Evolutionary conservation across 371 early-diverging fungal species (phyloP).

Genomic region (Rhizomucor pusillus): DNA sequence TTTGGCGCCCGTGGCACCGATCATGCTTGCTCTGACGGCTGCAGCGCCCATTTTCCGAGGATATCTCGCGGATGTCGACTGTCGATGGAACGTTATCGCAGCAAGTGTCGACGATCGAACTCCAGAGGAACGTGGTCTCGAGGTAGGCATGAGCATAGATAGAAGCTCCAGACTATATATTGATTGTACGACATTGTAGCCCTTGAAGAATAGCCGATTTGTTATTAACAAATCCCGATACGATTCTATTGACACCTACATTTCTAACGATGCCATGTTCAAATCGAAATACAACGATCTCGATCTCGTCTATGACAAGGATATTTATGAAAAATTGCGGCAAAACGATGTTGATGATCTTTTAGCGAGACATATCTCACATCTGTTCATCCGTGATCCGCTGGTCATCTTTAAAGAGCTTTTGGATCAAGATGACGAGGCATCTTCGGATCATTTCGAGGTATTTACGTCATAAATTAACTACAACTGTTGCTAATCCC

Average conservation of each 20-base stretch:
- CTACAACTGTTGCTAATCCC: too few species aligned
- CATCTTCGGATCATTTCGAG: conserved; percentile 94
- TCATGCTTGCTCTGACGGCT: conserved; percentile 95
- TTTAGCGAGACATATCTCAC: conserved; percentile 93
- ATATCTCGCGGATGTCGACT: conserved; percentile 94
- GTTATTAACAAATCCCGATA: conserved; percentile 97
- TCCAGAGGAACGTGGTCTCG: conserved; percentile 86
- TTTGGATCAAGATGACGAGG: conserved; percentile 80
- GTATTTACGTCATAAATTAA: conserved; percentile 25
- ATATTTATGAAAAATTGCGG: conserved; percentile 70
- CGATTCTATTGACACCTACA: conserved; percentile 93
- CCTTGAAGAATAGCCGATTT: conserved; percentile 65
- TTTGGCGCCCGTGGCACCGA: conserved; percentile 90
- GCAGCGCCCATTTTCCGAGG: conserved; percentile 96
- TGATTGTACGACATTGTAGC: conserved; percentile 35
- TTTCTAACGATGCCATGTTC: conserved; percentile 75
- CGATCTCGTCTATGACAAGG: conserved; percentile 77
- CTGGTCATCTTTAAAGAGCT: conserved; percentile 93
- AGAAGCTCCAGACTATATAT: background rate
- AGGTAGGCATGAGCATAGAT: conserved; percentile 42
- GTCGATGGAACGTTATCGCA: conserved; percentile 98
- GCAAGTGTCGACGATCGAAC: conserved; percentile 96
- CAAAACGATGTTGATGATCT: conserved; percentile 83
- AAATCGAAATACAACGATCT: conserved; percentile 96
- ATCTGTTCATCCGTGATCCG: conserved; percentile 98